These are phyloP conservation scores for Alternaria arbusti DNA, from an alignment of 2,329 filamentous ascomycete species.

Conservation along the genomic window DNA sequence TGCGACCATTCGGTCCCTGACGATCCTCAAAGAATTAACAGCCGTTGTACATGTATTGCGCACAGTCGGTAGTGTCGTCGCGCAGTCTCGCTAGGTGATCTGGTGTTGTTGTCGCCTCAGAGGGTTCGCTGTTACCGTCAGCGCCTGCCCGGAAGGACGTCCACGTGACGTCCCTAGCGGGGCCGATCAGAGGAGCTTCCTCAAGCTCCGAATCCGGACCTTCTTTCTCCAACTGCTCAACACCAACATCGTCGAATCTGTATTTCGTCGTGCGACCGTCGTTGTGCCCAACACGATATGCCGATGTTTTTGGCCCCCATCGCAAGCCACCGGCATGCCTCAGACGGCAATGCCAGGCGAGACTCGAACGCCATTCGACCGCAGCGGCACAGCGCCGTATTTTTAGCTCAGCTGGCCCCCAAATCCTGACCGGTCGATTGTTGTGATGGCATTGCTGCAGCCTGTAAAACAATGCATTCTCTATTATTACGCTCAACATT, in stretches of 20 bases:
- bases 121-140: neutral
- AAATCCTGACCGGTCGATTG: neutral
- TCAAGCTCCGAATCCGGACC: neutral
- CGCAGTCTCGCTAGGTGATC: neutral
- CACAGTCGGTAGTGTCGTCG: neutral
- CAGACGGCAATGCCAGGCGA: conserved; percentile 14
- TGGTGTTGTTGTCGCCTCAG: neutral
- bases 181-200: neutral
- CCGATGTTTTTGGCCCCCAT: conserved; percentile 16
- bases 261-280: neutral
- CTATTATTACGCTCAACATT: neutral
- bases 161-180: neutral
- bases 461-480: neutral
- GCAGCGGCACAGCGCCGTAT: conserved; percentile 18
- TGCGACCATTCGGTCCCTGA: neutral
- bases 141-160: neutral
- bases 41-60: neutral
- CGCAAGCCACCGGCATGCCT: conserved; percentile 7
- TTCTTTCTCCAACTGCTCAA: neutral
- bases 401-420: conserved; percentile 20
- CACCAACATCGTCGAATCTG: neutral
- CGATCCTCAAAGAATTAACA: neutral
- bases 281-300: neutral
- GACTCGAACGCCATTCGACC: conserved; percentile 10
- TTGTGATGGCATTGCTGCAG: neutral